Evolutionary conservation across 1,284 basidiomycete genomes (phyloP).

Genomic region (Sutorius eximius): DNA sequence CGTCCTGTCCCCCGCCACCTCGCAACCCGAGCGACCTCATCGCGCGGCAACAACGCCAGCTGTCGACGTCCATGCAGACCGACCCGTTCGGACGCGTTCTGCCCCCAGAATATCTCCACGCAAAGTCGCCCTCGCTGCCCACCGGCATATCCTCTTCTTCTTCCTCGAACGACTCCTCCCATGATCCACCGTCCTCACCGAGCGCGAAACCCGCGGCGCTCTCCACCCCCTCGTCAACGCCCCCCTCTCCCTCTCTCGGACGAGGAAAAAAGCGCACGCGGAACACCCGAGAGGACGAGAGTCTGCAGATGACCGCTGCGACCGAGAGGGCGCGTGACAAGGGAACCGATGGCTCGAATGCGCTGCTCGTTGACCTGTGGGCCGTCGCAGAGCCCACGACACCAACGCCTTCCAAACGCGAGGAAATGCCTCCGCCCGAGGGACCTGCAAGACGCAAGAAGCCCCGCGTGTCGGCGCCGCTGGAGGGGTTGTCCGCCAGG

Average conservation of each 20-base stretch:
- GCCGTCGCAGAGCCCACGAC: neutral
- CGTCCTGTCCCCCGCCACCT: neutral
- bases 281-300: conserved; percentile 8
- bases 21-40: conserved; percentile 6
- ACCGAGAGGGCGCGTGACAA: neutral
- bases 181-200: neutral
- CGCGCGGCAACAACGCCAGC: conserved; percentile 13
- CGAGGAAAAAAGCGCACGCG: conserved; percentile 21
- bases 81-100: conserved; percentile 17
- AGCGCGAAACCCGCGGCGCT: neutral
- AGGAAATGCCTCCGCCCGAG: conserved; percentile 2
- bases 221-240: neutral
- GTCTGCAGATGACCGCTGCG: neutral
- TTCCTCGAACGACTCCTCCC: neutral
- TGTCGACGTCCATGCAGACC: conserved; percentile 2
- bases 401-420: conserved; percentile 1
- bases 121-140: neutral
- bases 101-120: neutral
- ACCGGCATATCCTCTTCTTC: neutral
- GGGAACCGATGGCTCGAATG: no score
- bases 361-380: neutral
- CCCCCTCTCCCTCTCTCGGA: conserved; percentile 8
- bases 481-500: neutral
- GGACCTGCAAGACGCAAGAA: conserved; percentile 19
- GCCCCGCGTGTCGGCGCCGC: conserved; percentile 2